Evolutionary conservation across 129 eudicot genomes (phyloP).

Genomic region (Scalesia atractyloides): DNA sequence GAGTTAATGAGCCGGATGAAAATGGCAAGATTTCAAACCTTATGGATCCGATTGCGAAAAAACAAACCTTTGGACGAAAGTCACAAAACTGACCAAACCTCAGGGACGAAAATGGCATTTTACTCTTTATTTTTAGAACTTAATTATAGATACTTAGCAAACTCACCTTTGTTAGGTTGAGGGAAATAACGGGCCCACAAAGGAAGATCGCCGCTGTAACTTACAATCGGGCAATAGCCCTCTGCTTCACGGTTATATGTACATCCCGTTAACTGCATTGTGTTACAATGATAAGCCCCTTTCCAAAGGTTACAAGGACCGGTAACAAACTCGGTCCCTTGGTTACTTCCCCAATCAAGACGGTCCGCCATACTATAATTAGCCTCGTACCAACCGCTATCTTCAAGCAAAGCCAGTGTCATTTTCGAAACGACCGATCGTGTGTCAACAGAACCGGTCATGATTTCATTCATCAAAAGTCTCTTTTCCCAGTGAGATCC

Average conservation of each 20-base stretch:
- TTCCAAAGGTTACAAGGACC: conserved; percentile 90
- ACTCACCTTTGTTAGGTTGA: conserved; percentile 71
- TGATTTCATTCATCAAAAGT: conserved; percentile 91
- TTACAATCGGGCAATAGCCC: conserved; percentile 89
- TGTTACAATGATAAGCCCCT: conserved; percentile 92
- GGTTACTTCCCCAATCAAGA: conserved; percentile 94
- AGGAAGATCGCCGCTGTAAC: conserved; percentile 79
- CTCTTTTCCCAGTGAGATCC: conserved; percentile 99
- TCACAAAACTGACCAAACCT: too few relatives aligned
- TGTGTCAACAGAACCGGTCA: conserved; percentile 95
- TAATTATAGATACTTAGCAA: not conserved
- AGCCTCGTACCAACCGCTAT: conserved; percentile 91
- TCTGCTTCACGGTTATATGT: conserved; percentile 91
- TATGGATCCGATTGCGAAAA: too few relatives aligned
- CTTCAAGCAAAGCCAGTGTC: conserved; percentile 89
- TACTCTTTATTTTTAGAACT: not conserved
- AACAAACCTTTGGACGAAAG: too few relatives aligned
- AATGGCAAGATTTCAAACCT: too few relatives aligned
- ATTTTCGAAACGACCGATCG: conserved; percentile 89
- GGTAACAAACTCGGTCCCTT: conserved; percentile 89
- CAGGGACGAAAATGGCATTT: too few relatives aligned
- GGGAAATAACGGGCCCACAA: conserved; percentile 94
- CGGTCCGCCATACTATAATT: conserved; percentile 86
- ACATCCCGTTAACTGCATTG: conserved; percentile 78
- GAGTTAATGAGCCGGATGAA: too few relatives aligned